phyloP scores from a whole-genome alignment of 257 asterid genomes.

The Thymus mandschuricus region DNA sequence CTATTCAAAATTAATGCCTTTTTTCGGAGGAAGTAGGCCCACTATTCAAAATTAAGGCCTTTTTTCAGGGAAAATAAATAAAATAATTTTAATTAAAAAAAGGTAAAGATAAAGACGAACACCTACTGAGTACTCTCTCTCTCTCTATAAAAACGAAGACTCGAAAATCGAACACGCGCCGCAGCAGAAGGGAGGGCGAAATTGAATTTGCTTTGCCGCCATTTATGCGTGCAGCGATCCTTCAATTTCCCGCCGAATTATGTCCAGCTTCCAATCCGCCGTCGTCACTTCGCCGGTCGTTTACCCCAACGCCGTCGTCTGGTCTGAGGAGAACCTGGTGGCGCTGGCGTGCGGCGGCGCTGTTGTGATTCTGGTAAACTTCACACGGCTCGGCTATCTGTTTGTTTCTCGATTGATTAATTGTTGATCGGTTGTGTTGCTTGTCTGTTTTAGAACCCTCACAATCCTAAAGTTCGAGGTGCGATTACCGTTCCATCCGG shows the following conservation, averaged over 20 bases:
- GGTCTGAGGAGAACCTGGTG: constrained; percentile 91
- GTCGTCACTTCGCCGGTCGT: constrained; percentile 61
- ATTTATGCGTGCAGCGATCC: background rate
- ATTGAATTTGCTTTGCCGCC: constrained; percentile 26
- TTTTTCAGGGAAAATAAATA: too few species aligned
- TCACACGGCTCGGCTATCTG: background rate
- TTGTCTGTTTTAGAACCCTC: constrained; percentile 42
- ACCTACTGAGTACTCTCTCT: too few species aligned
- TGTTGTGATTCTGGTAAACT: constrained; percentile 67
- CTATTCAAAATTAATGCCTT: too few species aligned
- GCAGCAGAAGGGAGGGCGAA: background rate
- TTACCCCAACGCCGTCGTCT: constrained; percentile 74
- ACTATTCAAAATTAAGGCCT: too few species aligned
- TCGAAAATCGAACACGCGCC: constrained; percentile 19
- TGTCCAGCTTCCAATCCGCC: constrained; percentile 72
- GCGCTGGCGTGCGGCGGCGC: constrained; percentile 76
- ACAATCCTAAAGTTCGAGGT: constrained; percentile 72
- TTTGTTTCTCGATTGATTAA: too few species aligned
- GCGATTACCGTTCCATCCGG: constrained; percentile 54
- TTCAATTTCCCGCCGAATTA: constrained; percentile 25
- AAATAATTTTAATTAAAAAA: too few species aligned
- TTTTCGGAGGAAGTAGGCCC: too few species aligned
- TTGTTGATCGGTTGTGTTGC: background rate
- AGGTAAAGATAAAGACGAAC: too few species aligned
- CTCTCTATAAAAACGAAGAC: constrained; percentile 14